Base-by-base conservation (phyloP, 257 asterid genomes). In the Nicotiana paniculata region DNA sequence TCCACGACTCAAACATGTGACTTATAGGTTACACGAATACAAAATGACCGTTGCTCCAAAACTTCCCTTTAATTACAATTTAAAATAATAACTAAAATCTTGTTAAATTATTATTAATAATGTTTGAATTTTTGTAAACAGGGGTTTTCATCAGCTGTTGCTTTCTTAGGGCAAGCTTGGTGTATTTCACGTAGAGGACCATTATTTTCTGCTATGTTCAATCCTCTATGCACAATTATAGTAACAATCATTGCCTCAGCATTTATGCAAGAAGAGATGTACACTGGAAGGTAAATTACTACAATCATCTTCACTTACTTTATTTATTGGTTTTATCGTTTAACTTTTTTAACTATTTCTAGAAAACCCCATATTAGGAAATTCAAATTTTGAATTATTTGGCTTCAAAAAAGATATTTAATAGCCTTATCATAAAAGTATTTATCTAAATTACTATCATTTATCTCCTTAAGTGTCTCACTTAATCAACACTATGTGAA, bases 121-220 rank as follows among this genome's bases (percentile, higher is more conserved):
- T 9, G 0, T 12, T 57, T 55, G 1, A 28, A 10, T 16, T 32
- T 57, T 26, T 35, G 28, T 46, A 9, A 74, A n/a, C 65, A 87
- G 92, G 92, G 91, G 46, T 8, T 83, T 37, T 77, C 82, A 55
- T 86, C 91, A 37, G 93, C 92, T 28, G 80, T 89, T 65, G 82
- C 92, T 3, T 90, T 88, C 88, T 88, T 93, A 81, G 90, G 83
- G 39, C 94, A 92, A 89, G 89, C 94, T 10, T 91, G 97, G 96
- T 88, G 91, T 86, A 82, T 93, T 61, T 85, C 91, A 48, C 70
- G 63, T 37, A 90, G 92, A 85, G 97, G 93, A 4, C 93, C 95
- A 32, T 88, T 89, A 15, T 93, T 92, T 46, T 86, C 96, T 9
- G 96, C 95, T 46, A 87, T 91, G 95, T 92, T 92, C 88, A 89